Percentiles rank a stretch among this genome's conserved stretches.
phyloP scores from a whole-genome alignment of 164 flowering plant species.

The Warburgia ugandensis region DNA sequence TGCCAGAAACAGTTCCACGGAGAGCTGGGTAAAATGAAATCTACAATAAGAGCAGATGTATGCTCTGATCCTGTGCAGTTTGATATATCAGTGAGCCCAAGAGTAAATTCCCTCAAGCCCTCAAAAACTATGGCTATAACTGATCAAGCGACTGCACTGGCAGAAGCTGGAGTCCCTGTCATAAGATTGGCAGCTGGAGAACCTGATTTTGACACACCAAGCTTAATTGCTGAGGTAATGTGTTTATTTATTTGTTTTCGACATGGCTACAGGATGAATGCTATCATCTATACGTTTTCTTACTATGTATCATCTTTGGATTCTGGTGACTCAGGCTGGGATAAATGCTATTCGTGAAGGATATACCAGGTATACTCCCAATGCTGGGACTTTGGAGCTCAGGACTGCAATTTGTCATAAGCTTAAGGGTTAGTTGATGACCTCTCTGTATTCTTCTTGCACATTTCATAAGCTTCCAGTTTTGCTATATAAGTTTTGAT shows the following conservation, averaged over 20 bases:
- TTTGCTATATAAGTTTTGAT: slow-evolving; percentile 12
- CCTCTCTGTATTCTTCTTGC: neutral
- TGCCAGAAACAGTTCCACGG: slow-evolving; percentile 14
- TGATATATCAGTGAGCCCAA: slow-evolving; percentile 68
- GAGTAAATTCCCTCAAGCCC: slow-evolving; percentile 85
- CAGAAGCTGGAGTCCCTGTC: slow-evolving; percentile 85
- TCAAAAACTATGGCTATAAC: slow-evolving; percentile 90
- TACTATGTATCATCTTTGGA: neutral
- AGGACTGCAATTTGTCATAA: slow-evolving; percentile 83
- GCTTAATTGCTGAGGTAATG: slow-evolving; percentile 63
- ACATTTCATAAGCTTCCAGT: too few relatives aligned
- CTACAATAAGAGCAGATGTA: slow-evolving; percentile 34
- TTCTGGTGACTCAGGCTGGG: slow-evolving; percentile 59
- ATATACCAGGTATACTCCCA: slow-evolving; percentile 84
- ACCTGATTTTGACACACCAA: slow-evolving; percentile 95
- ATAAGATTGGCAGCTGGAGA: slow-evolving; percentile 91
- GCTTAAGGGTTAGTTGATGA: slow-evolving; percentile 50
- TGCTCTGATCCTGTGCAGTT: slow-evolving; percentile 29
- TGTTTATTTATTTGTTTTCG: neutral
- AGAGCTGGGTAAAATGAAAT: slow-evolving; percentile 16
- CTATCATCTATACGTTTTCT: too few relatives aligned
- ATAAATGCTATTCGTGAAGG: slow-evolving; percentile 93
- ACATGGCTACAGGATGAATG: too few relatives aligned
- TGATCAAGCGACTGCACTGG: slow-evolving; percentile 88
- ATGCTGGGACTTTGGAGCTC: slow-evolving; percentile 80